Evolutionary conservation across 2,329 filamentous ascomycete genomes (phyloP).

Genomic region (Hymenoscyphus scutula): DNA sequence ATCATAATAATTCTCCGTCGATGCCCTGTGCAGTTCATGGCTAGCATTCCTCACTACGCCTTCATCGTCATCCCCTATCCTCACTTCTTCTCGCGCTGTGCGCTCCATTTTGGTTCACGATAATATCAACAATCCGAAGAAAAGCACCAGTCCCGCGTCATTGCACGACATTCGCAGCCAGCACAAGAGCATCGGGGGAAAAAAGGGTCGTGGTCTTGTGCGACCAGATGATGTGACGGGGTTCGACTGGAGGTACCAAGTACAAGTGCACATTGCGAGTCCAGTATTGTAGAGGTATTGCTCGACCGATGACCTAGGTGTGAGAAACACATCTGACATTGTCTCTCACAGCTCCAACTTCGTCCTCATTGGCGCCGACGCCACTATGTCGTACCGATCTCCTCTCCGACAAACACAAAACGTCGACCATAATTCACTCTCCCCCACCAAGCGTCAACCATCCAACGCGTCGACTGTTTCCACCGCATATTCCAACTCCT

Average conservation of each 20-base stretch:
- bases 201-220: conserved; percentile 10
- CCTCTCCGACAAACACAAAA: conserved; percentile 57
- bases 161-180: conserved; percentile 3
- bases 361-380: neutral
- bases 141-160: conserved; percentile 14
- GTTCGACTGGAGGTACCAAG: neutral
- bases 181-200: conserved; percentile 11
- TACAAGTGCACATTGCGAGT: neutral
- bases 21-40: conserved; percentile 1
- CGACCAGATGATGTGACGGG: conserved; percentile 17
- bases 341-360: conserved; percentile 5
- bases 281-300: neutral
- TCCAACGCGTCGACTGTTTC: conserved; percentile 72
- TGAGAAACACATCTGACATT: conserved; percentile 13
- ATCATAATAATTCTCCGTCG: conserved; percentile 11
- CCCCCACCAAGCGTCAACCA: conserved; percentile 52
- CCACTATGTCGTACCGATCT: conserved; percentile 45
- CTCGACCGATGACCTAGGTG: conserved; percentile 12
- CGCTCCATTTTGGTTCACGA: conserved; percentile 19
- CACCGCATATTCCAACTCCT: conserved; percentile 59
- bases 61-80: conserved; percentile 15
- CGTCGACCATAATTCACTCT: conserved; percentile 42
- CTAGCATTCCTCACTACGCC: conserved; percentile 20
- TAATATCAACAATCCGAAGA: conserved; percentile 19
- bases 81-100: conserved; percentile 22